A percentile compares a stretch with the other conserved stretches of the same genome.
These are phyloP conservation scores for Telfairia occidentalis DNA, from an alignment of 331 rosid genomes.

Conservation along the genomic window DNA sequence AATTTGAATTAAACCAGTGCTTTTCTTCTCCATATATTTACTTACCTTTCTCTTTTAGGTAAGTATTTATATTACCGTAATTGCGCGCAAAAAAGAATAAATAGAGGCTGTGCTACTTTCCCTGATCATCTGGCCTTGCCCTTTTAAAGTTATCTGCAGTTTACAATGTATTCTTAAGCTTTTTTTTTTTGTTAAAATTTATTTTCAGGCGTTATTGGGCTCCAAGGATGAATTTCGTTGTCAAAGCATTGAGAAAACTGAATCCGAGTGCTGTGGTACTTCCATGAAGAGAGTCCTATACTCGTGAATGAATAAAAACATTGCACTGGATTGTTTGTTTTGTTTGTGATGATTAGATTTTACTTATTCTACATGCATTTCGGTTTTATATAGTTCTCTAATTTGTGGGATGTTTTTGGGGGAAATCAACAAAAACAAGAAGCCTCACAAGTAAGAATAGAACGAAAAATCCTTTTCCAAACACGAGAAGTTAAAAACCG, in stretches of 20 bases:
- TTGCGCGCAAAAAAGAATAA: no score
- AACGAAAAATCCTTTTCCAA: no score
- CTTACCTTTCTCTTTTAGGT: no score
- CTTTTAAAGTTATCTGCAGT: not conserved
- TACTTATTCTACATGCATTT: not conserved
- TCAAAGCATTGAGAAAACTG: not conserved
- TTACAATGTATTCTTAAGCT: not conserved
- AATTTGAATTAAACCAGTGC: no score
- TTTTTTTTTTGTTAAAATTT: not conserved
- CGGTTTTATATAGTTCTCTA: not conserved
- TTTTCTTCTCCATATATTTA: no score
- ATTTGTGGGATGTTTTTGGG: no score
- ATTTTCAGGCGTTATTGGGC: conserved; percentile 66
- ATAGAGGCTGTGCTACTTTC: no score
- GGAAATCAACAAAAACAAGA: no score
- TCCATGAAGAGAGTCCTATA: not conserved
- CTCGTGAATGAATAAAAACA: conserved; percentile 3
- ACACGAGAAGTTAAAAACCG: no score
- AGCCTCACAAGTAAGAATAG: no score
- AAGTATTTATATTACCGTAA: no score
- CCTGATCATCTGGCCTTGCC: no score
- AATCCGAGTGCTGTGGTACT: not conserved
- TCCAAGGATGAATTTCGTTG: conserved; percentile 21
- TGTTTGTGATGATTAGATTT: not conserved
- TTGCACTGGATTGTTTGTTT: not conserved